Conservation (phyloP, 2,329 filamentous ascomycete genomes). For the Scedosporium boydii region DNA sequence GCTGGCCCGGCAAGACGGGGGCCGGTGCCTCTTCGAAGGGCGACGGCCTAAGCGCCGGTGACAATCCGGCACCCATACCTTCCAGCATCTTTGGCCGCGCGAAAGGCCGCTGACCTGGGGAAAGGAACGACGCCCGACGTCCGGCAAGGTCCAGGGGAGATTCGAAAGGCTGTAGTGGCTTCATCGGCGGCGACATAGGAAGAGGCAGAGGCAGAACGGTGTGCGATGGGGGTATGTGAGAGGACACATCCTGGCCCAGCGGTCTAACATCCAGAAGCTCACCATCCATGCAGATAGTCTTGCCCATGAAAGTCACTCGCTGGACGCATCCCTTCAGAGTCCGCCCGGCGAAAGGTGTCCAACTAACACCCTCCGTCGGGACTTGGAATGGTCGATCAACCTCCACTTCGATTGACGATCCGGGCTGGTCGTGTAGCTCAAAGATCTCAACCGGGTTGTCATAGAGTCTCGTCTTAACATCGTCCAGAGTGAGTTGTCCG, state of each 20-base stretch:
- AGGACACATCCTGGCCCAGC: conserved; percentile 67
- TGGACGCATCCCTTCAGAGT: conserved; percentile 61
- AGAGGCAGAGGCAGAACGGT: neutral
- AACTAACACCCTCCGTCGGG: conserved; percentile 26
- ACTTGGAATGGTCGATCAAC: conserved; percentile 61
- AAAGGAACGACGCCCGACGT: conserved; percentile 20
- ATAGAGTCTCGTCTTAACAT: conserved; percentile 61
- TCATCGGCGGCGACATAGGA: conserved; percentile 48
- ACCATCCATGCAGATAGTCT: conserved; percentile 67
- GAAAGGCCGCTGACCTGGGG: neutral
- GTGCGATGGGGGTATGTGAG: conserved; percentile 39
- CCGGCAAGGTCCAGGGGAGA: conserved; percentile 10
- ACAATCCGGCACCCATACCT: conserved; percentile 6
- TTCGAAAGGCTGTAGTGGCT: conserved; percentile 17
- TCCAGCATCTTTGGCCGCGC: neutral
- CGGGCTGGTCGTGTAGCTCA: conserved; percentile 71
- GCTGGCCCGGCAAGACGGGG: conserved; percentile 12
- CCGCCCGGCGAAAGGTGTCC: conserved; percentile 62
- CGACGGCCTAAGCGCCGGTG: conserved; percentile 33
- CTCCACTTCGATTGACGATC: conserved; percentile 64
- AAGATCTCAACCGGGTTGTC: conserved; percentile 76
- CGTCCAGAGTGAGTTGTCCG: conserved; percentile 62
- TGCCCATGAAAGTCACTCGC: conserved; percentile 65
- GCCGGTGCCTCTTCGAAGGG: neutral
- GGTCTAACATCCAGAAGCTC: conserved; percentile 42